These are phyloP conservation scores for Pelargonium australe DNA, from an alignment of 441 rosid genomes.

Conservation along the genomic window DNA sequence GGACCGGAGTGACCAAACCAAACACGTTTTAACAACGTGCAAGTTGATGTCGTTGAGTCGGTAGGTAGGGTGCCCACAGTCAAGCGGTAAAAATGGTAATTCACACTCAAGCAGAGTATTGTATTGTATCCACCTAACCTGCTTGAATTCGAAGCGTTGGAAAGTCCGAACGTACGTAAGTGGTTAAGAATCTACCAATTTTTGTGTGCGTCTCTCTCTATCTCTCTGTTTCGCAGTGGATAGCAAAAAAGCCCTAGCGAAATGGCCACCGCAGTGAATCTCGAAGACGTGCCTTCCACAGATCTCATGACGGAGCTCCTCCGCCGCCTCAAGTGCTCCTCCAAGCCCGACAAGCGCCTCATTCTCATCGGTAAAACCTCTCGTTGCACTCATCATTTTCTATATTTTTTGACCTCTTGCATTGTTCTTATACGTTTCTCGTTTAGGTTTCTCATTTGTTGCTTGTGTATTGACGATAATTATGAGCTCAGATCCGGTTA, in stretches of 20 bases:
- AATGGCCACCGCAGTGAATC: slow-evolving; percentile 33
- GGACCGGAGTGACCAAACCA: too few relatives aligned
- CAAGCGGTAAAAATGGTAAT: neutral
- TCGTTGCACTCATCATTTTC: neutral
- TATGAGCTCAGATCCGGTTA: neutral
- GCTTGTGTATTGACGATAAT: neutral
- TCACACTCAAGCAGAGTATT: neutral
- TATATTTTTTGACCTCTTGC: neutral
- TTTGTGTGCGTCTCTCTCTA: neutral
- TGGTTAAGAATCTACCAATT: neutral
- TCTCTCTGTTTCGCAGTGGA: too few relatives aligned
- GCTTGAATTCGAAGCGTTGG: neutral
- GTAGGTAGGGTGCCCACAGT: too few relatives aligned
- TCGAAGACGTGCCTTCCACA: slow-evolving; percentile 52
- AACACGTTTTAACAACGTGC: too few relatives aligned
- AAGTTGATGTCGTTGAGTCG: too few relatives aligned
- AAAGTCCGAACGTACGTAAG: neutral
- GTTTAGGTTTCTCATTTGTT: neutral
- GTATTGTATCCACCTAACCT: too few relatives aligned
- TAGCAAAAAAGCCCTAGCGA: neutral
- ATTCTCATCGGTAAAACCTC: slow-evolving; percentile 39
- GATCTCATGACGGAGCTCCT: slow-evolving; percentile 58
- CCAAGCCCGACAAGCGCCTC: slow-evolving; percentile 57
- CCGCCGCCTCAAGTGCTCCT: slow-evolving; percentile 52
- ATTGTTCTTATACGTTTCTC: neutral